Evolutionary conservation across 345 rosid species (phyloP).

Genomic region (Corchorus olitorius): DNA sequence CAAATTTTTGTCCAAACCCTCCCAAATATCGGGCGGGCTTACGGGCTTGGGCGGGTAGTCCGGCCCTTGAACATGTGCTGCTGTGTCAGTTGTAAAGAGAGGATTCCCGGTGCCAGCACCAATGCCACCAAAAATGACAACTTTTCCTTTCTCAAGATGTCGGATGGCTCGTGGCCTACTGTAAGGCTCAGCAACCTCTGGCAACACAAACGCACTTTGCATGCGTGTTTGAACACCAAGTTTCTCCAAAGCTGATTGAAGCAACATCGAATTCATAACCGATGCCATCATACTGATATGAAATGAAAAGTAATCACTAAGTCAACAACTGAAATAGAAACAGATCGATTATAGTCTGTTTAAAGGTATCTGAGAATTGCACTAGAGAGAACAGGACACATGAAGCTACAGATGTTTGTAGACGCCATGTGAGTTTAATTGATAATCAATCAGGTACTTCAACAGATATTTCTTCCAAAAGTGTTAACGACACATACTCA

Average conservation of each 20-base stretch:
- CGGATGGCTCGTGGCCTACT: conserved; percentile 50
- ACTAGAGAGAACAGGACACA: too few relatives aligned
- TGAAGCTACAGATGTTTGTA: too few relatives aligned
- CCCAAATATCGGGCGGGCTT: too few relatives aligned
- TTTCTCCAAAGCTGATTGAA: conserved; percentile 58
- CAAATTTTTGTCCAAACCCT: too few relatives aligned
- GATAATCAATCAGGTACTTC: too few relatives aligned
- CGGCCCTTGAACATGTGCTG: too few relatives aligned
- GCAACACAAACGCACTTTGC: conserved; percentile 46
- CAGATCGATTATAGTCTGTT: neutral
- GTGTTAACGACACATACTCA: too few relatives aligned
- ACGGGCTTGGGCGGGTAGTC: too few relatives aligned
- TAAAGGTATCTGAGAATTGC: too few relatives aligned
- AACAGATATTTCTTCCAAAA: too few relatives aligned
- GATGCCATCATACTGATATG: conserved; percentile 52
- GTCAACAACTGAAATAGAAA: conserved; percentile 13
- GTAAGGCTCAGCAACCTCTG: conserved; percentile 47
- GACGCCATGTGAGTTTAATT: too few relatives aligned
- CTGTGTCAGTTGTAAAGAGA: conserved; percentile 49
- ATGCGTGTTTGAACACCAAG: conserved; percentile 40
- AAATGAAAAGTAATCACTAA: conserved; percentile 14
- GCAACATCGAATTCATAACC: conserved; percentile 53
- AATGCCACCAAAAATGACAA: conserved; percentile 52
- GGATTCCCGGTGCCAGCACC: conserved; percentile 52
- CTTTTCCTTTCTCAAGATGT: conserved; percentile 59